phyloP scores from a whole-genome alignment of 208 protist genomes.

The Spironucleus salmonicida region DNA sequence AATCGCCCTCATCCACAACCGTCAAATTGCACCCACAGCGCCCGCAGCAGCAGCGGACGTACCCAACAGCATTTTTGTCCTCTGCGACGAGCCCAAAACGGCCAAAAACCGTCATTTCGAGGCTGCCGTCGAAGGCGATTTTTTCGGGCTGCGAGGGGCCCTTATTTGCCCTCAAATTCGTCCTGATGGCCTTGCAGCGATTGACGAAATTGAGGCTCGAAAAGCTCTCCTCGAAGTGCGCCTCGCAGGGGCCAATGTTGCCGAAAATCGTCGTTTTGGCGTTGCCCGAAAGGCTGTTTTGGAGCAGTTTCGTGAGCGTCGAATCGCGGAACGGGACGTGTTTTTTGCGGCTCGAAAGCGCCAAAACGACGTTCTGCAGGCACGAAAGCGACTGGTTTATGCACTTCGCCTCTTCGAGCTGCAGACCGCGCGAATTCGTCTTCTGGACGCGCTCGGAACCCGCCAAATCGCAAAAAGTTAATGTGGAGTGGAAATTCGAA shows the following conservation, averaged over 20 bases:
- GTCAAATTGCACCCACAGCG: too few species aligned
- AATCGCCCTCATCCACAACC: too few species aligned
- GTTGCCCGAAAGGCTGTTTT: conserved; percentile 51
- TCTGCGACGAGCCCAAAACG: not conserved
- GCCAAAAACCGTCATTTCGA: not conserved
- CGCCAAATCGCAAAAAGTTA: conserved; percentile 48
- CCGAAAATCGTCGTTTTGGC: conserved; percentile 47
- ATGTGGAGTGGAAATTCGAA: not conserved
- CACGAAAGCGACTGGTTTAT: conserved; percentile 55
- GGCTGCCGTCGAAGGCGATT: not conserved
- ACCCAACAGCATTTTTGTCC: too few species aligned
- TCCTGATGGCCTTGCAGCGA: conserved; percentile 23
- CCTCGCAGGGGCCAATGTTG: conserved; percentile 33
- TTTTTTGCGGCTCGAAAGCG: conserved; percentile 24
- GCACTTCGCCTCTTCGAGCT: conserved; percentile 50
- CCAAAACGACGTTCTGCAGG: conserved; percentile 50
- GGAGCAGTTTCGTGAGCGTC: conserved; percentile 46
- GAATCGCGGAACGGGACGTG: conserved; percentile 45
- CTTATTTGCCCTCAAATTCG: not conserved
- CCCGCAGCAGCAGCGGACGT: too few species aligned
- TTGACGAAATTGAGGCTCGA: conserved; percentile 35
- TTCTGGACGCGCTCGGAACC: conserved; percentile 46
- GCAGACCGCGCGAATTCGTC: conserved; percentile 39
- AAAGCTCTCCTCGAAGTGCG: conserved; percentile 38
- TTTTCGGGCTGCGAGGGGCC: not conserved